phyloP scores from a whole-genome alignment of 208 protist genomes.

The Plasmodiophora brassicae region DNA sequence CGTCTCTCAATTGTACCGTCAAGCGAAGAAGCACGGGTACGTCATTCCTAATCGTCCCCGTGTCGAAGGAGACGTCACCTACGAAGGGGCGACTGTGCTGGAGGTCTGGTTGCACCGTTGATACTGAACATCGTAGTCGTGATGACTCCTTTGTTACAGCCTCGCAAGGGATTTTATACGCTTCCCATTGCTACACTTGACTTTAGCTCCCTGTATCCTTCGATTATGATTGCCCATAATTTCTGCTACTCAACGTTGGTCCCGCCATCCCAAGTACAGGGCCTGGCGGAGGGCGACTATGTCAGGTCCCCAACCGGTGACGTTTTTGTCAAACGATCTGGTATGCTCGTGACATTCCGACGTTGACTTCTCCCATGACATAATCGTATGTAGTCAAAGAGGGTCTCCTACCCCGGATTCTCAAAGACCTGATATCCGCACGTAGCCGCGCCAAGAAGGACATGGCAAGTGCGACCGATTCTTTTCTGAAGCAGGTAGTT shows the following conservation, averaged over 20 bases:
- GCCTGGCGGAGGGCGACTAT: conserved; percentile 47
- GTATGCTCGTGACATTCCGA: not conserved
- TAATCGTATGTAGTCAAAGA: not conserved
- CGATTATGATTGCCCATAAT: conserved; percentile 99
- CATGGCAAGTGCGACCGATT: conserved; percentile 62
- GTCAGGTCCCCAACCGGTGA: conserved; percentile 59
- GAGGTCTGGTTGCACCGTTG: conserved; percentile 66
- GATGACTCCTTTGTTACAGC: not conserved
- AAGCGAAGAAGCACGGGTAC: conserved; percentile 51
- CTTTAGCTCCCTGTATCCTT: conserved; percentile 99
- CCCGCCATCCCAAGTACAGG: conserved; percentile 24
- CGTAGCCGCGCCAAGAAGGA: conserved; percentile 72
- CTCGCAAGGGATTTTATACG: conserved; percentile 37
- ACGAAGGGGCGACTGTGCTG: conserved; percentile 96
- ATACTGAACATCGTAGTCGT: not conserved
- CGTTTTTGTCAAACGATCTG: conserved; percentile 68
- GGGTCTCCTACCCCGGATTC: conserved; percentile 45
- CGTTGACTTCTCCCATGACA: not conserved
- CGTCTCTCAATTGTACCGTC: conserved; percentile 75
- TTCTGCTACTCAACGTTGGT: conserved; percentile 95
- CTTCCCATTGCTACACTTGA: conserved; percentile 92
- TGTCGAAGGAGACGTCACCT: conserved; percentile 60
- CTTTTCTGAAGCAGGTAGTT: conserved; percentile 32
- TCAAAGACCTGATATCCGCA: conserved; percentile 74
- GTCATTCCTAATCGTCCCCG: conserved; percentile 48